Percentiles rank a stretch among this genome's conserved stretches.
Evolutionary conservation across 2,329 filamentous ascomycete species (phyloP).

Genomic region (Aspergillus texensis): DNA sequence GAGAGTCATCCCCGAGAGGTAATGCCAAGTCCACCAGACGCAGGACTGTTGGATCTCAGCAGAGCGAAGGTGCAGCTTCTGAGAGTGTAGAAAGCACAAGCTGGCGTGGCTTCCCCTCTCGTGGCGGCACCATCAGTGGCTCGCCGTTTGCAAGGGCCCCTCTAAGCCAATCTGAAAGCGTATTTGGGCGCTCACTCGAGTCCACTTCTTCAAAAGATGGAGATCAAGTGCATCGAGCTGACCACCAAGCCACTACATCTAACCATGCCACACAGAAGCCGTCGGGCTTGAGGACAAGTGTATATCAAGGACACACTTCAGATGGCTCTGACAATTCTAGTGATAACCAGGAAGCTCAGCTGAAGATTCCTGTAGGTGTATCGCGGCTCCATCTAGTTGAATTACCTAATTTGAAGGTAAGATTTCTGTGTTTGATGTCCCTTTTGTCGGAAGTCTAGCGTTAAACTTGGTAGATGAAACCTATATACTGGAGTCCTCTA

Average conservation of each 20-base stretch:
- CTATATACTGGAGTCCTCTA: conserved; percentile 95
- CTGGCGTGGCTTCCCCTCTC: conserved; percentile 29
- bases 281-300: conserved; percentile 30
- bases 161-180: conserved; percentile 30
- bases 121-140: conserved; percentile 48
- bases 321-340: conserved; percentile 14
- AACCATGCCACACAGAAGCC: conserved; percentile 26
- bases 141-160: conserved; percentile 52
- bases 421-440: neutral
- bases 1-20: conserved; percentile 35
- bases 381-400: conserved; percentile 89
- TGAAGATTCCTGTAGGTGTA: conserved; percentile 79
- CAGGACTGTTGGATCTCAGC: conserved; percentile 29
- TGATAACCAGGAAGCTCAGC: conserved; percentile 38
- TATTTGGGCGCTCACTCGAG: conserved; percentile 34
- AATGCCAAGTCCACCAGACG: conserved; percentile 32
- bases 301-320: conserved; percentile 24
- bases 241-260: conserved; percentile 20
- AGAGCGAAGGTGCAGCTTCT: conserved; percentile 27
- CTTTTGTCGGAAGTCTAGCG: neutral
- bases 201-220: conserved; percentile 28
- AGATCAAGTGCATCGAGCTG: conserved; percentile 22
- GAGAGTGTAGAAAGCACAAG: conserved; percentile 26
- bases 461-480: conserved; percentile 70
- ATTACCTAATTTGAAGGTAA: conserved; percentile 67